Conservation (phyloP, 2,329 filamentous ascomycete species). For the Didymella pomorum region DNA sequence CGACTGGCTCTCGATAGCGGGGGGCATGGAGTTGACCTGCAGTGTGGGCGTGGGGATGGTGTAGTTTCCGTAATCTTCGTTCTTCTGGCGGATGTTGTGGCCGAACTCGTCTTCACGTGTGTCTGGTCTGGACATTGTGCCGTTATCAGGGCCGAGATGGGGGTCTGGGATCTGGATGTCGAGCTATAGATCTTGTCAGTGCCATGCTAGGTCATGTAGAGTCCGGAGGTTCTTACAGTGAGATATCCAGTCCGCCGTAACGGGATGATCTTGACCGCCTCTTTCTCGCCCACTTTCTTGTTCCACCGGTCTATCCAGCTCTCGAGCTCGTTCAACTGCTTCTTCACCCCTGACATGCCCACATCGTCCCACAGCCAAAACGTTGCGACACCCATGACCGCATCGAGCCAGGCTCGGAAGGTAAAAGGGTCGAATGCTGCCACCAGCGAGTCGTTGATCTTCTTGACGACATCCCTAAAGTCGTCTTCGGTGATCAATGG, state of each 20-base stretch:
- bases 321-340: conserved; percentile 74
- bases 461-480: conserved; percentile 82
- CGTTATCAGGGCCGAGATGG: conserved; percentile 62
- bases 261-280: conserved; percentile 77
- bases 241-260: conserved; percentile 87
- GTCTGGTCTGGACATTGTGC: conserved; percentile 31
- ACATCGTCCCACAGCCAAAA: conserved; percentile 96
- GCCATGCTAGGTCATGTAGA: background rate
- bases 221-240: conserved; percentile 63
- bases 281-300: conserved; percentile 63
- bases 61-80: conserved; percentile 33
- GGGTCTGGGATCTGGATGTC: conserved; percentile 85
- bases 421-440: conserved; percentile 83
- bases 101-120: conserved; percentile 39
- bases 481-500: conserved; percentile 84
- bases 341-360: conserved; percentile 78
- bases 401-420: conserved; percentile 79
- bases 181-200: conserved; percentile 59
- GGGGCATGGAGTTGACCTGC: conserved; percentile 41
- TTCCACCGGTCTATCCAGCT: conserved; percentile 90
- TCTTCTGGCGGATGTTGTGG: conserved; percentile 20
- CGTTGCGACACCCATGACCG: conserved; percentile 79
- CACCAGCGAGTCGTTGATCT: conserved; percentile 78
- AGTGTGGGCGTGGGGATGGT: conserved; percentile 39
- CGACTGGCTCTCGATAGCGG: conserved; percentile 31